These are phyloP conservation scores for Lithospermum erythrorhizon DNA, from an alignment of 257 asterid genomes.

Conservation along the genomic window DNA sequence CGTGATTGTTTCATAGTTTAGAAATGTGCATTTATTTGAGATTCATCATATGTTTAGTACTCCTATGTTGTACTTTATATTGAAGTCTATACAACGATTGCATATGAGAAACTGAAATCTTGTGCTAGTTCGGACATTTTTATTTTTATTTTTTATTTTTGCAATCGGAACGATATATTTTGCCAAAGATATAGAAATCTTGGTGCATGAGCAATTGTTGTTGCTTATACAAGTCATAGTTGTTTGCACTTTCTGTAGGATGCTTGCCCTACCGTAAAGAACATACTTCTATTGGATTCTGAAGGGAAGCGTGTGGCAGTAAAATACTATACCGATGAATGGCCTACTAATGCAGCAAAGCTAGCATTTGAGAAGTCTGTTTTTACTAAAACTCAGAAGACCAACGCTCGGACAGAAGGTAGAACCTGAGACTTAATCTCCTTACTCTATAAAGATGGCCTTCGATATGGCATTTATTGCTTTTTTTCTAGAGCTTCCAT, in stretches of 20 bases:
- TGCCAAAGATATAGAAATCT: too few relatives aligned
- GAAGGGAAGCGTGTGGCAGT: slow-evolving; percentile 74
- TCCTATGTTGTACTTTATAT: too few relatives aligned
- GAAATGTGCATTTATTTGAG: too few relatives aligned
- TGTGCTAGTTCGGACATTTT: background rate
- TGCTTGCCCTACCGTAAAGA: slow-evolving; percentile 52
- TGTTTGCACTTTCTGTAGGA: slow-evolving; percentile 27
- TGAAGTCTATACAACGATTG: too few relatives aligned
- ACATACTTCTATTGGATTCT: slow-evolving; percentile 66
- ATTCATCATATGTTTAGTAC: background rate
- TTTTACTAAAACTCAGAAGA: slow-evolving; percentile 67
- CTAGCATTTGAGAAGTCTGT: slow-evolving; percentile 65
- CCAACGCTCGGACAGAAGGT: slow-evolving; percentile 80
- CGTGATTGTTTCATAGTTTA: too few relatives aligned
- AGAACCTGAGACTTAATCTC: background rate
- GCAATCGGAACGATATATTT: too few relatives aligned
- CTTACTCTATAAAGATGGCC: background rate
- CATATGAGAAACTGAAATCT: too few relatives aligned
- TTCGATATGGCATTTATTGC: background rate
- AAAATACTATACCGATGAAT: slow-evolving; percentile 70
- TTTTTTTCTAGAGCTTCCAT: background rate
- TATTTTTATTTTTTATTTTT: too few relatives aligned
- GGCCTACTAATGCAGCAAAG: slow-evolving; percentile 62
- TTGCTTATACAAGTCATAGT: background rate
- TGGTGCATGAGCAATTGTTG: background rate